A percentile compares a stretch with the other conserved stretches of the same genome.
These are phyloP conservation scores for Aureoboletus auriporus DNA, from an alignment of 768 basidiomycete species.

Conservation along the genomic window DNA sequence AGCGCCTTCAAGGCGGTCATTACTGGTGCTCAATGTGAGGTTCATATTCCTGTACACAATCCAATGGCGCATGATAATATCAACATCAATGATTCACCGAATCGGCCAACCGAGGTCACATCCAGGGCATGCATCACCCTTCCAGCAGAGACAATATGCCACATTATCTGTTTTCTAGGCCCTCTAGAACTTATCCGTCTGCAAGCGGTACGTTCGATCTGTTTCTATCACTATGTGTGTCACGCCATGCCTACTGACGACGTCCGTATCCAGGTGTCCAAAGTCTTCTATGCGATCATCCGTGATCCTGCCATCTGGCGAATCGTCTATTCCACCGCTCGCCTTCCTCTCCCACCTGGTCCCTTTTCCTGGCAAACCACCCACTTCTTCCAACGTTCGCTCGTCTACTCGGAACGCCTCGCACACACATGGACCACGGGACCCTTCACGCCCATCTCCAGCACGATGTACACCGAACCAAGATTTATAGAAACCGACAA, in stretches of 20 bases:
- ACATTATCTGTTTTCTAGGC: conserved; percentile 2
- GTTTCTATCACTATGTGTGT: not conserved
- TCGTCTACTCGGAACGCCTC: conserved; percentile 15
- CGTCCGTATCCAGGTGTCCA: conserved; percentile 11
- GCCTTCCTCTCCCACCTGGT: conserved; percentile 17
- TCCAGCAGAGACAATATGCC: conserved; percentile 15
- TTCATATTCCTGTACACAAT: not conserved
- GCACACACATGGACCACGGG: conserved; percentile 10
- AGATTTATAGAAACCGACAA: conserved; percentile 5
- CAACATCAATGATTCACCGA: not conserved
- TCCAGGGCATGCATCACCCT: not conserved
- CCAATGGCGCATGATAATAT: conserved; percentile 9
- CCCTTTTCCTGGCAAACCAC: conserved; percentile 19
- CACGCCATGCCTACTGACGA: not conserved
- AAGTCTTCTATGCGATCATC: conserved; percentile 7
- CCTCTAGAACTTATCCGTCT: conserved; percentile 16
- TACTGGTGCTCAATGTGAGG: too few species aligned
- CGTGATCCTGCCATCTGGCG: conserved; percentile 13
- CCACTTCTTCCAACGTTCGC: conserved; percentile 13
- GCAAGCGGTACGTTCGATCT: conserved; percentile 12
- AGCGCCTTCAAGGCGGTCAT: too few species aligned
- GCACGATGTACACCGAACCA: conserved; percentile 3
- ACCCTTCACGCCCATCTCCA: conserved; percentile 9
- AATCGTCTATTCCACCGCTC: conserved; percentile 3
- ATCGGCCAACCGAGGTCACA: not conserved